Percentiles rank a stretch among this genome's conserved stretches.
phyloP scores from a whole-genome alignment of 257 asterid genomes.

The Gentiana macrophylla region DNA sequence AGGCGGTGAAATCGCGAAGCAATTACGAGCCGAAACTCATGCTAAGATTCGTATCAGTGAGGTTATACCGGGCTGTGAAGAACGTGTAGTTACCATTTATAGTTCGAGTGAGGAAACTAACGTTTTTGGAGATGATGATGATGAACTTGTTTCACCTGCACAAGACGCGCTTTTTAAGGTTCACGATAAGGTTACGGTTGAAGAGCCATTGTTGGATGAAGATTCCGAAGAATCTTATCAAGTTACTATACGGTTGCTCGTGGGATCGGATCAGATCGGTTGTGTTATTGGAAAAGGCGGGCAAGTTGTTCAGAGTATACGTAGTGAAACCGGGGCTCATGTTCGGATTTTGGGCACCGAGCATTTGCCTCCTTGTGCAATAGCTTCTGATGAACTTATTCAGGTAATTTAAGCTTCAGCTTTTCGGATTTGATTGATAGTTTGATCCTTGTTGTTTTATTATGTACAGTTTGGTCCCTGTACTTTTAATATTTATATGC shows the following conservation, averaged over 20 bases:
- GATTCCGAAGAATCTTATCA: slow-evolving; percentile 43
- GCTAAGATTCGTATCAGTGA: slow-evolving; percentile 80
- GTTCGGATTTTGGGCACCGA: slow-evolving; percentile 67
- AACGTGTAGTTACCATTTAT: slow-evolving; percentile 75
- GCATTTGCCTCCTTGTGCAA: slow-evolving; percentile 89
- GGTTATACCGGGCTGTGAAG: slow-evolving; percentile 84
- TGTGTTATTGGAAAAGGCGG: slow-evolving; percentile 54
- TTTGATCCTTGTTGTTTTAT: slow-evolving; percentile 1
- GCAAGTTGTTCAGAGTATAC: slow-evolving; percentile 34
- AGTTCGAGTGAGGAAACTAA: slow-evolving; percentile 70
- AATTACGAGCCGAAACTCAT: slow-evolving; percentile 68
- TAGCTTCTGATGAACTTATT: slow-evolving; percentile 71
- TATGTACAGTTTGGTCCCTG: too few species aligned
- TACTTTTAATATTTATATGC: too few species aligned
- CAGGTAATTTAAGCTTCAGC: slow-evolving; percentile 38
- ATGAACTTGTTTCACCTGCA: slow-evolving; percentile 57
- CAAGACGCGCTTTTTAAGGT: slow-evolving; percentile 84
- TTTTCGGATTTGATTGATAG: neutral
- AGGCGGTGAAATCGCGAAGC: slow-evolving; percentile 83
- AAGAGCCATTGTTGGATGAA: slow-evolving; percentile 47
- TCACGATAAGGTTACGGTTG: slow-evolving; percentile 56
- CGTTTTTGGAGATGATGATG: slow-evolving; percentile 32
- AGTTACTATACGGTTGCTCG: slow-evolving; percentile 37
- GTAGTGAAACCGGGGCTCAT: slow-evolving; percentile 65
- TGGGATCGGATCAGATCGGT: slow-evolving; percentile 48